Conservation (phyloP, 345 rosid species). For the Cardamine resedifolia region DNA sequence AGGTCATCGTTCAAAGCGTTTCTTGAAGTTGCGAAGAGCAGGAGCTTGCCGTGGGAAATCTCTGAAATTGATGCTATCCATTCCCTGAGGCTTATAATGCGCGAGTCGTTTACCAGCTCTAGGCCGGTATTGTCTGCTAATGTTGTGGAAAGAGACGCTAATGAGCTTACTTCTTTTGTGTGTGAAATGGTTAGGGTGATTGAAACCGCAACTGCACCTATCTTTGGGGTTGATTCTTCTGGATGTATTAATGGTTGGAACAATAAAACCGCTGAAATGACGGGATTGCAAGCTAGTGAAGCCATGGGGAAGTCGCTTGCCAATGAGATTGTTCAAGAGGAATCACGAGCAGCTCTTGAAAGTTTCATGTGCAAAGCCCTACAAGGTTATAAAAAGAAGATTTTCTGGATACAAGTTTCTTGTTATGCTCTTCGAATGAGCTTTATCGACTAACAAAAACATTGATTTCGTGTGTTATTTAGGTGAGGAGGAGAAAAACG, state of each 20-base stretch:
- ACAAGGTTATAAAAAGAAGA: slow-evolving; percentile 41
- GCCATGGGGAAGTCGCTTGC: slow-evolving; percentile 77
- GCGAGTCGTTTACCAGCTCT: slow-evolving; percentile 53
- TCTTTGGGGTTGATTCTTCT: slow-evolving; percentile 74
- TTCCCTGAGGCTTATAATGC: slow-evolving; percentile 73
- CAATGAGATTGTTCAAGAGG: slow-evolving; percentile 64
- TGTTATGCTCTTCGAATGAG: not conserved
- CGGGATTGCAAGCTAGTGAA: slow-evolving; percentile 56
- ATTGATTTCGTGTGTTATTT: slow-evolving; percentile 25
- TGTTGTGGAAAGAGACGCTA: slow-evolving; percentile 42
- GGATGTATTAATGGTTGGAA: slow-evolving; percentile 90
- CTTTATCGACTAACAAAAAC: not conserved
- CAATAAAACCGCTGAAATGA: slow-evolving; percentile 67
- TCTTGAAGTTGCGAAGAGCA: slow-evolving; percentile 76
- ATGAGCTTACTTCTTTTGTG: slow-evolving; percentile 65
- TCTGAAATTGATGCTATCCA: slow-evolving; percentile 79
- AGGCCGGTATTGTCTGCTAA: slow-evolving; percentile 33
- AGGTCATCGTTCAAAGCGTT: slow-evolving; percentile 81
- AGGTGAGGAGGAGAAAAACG: slow-evolving; percentile 76
- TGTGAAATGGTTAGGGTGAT: slow-evolving; percentile 88
- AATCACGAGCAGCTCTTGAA: slow-evolving; percentile 48
- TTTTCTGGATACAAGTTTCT: not conserved
- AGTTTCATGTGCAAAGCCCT: slow-evolving; percentile 59
- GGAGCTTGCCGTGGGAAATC: slow-evolving; percentile 82
- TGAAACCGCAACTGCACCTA: slow-evolving; percentile 83